A percentile compares a stretch with the other conserved stretches of the same genome.
phyloP scores from a whole-genome alignment of 148 eudicot genomes.

The Limonium bicolor region DNA sequence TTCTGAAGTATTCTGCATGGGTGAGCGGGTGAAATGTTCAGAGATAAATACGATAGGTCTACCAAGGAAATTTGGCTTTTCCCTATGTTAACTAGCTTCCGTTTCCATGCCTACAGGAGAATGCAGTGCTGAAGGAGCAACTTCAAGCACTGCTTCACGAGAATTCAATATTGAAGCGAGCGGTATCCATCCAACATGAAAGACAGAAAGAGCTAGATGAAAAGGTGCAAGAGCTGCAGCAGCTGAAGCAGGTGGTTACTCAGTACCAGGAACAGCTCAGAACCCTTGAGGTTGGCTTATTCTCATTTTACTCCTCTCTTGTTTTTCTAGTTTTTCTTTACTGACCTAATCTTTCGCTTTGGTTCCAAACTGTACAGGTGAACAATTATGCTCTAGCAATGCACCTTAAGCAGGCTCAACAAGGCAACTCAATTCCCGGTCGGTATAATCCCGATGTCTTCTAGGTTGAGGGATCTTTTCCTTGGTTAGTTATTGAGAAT shows the following conservation, averaged over 20 bases:
- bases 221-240: constrained; percentile 45
- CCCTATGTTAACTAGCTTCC: not conserved
- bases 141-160: constrained; percentile 44
- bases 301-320: not conserved
- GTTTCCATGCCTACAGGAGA: constrained; percentile 30
- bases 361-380: not conserved
- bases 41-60: not conserved
- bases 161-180: constrained; percentile 66
- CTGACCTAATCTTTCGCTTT: not conserved
- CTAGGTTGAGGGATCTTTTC: too few species aligned
- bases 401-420: constrained; percentile 2
- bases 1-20: not conserved
- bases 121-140: constrained; percentile 63
- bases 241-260: constrained; percentile 55
- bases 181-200: constrained; percentile 71
- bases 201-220: constrained; percentile 73
- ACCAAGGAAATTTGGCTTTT: not conserved
- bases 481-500: too few species aligned
- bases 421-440: not conserved
- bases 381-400: constrained; percentile 5
- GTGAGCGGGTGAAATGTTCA: too few species aligned
- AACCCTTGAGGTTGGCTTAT: constrained; percentile 55
- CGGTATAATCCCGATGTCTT: constrained; percentile 1
- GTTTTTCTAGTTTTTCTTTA: not conserved
- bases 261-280: constrained; percentile 78